Conservation (phyloP, 345 rosid species). For the Heritiera littoralis region DNA sequence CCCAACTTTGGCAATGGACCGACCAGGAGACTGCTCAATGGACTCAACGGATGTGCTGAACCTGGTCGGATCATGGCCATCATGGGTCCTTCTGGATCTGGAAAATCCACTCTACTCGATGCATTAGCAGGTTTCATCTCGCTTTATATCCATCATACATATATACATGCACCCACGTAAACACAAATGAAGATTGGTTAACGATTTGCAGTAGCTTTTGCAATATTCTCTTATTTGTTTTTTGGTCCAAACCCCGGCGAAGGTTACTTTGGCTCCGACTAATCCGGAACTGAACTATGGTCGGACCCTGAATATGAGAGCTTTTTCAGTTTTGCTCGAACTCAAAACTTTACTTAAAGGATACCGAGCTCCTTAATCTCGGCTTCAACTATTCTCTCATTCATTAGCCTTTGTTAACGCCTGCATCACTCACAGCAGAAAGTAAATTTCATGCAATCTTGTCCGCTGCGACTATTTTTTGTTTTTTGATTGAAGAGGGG, state of each 20-base stretch:
- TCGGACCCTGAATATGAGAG: no score
- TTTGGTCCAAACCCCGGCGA: no score
- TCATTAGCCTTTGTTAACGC: neutral
- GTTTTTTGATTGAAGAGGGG: neutral
- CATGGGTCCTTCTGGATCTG: conserved; percentile 97
- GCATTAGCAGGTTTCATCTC: conserved; percentile 62
- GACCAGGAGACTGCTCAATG: conserved; percentile 62
- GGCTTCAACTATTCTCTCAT: neutral
- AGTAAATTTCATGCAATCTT: neutral
- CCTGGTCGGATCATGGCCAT: conserved; percentile 81
- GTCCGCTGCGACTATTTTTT: neutral
- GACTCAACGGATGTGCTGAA: conserved; percentile 70
- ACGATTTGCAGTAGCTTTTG: neutral
- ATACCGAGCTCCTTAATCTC: no score
- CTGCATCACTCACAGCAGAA: neutral
- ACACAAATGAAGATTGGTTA: neutral
- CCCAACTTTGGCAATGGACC: conserved; percentile 63
- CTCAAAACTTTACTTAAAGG: no score
- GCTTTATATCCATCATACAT: neutral
- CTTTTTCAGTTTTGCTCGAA: no score
- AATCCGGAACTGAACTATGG: no score
- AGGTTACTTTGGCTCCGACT: no score
- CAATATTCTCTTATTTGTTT: no score
- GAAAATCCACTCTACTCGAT: conserved; percentile 91
- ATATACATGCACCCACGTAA: neutral